Percentiles rank a stretch among this genome's conserved stretches.
These are phyloP conservation scores for Solanum bulbocastanum DNA, from an alignment of 257 asterid genomes.

Conservation along the genomic window DNA sequence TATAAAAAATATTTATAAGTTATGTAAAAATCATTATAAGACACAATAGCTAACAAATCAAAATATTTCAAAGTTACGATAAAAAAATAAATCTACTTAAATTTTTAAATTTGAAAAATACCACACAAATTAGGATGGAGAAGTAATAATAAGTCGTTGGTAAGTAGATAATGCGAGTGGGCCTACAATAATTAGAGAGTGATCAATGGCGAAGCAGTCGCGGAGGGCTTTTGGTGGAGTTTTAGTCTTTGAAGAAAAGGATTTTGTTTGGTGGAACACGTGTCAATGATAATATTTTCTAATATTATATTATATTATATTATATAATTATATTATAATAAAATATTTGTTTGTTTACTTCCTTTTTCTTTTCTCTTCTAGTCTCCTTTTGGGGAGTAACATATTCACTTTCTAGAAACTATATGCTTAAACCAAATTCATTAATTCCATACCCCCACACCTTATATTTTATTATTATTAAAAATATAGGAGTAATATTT, in stretches of 20 bases:
- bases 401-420: constrained; percentile 17
- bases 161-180: constrained; percentile 7
- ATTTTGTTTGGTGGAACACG: constrained; percentile 6
- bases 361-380: background rate
- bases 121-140: no score
- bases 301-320: background rate
- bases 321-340: background rate
- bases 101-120: no score
- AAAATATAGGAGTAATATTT: background rate
- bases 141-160: background rate
- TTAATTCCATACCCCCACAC: background rate
- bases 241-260: constrained; percentile 22
- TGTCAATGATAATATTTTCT: background rate
- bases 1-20: rapidly evolving
- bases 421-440: background rate
- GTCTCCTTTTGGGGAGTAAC: constrained; percentile 32
- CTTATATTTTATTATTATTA: background rate
- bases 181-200: background rate
- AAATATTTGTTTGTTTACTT: background rate
- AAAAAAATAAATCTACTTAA: no score
- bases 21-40: no score
- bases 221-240: constrained; percentile 10
- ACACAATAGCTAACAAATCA: no score
- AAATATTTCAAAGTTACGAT: no score
- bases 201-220: constrained; percentile 15